Conservation (phyloP, 768 basidiomycete species). For the Tylopilus cervinicoccineus region DNA sequence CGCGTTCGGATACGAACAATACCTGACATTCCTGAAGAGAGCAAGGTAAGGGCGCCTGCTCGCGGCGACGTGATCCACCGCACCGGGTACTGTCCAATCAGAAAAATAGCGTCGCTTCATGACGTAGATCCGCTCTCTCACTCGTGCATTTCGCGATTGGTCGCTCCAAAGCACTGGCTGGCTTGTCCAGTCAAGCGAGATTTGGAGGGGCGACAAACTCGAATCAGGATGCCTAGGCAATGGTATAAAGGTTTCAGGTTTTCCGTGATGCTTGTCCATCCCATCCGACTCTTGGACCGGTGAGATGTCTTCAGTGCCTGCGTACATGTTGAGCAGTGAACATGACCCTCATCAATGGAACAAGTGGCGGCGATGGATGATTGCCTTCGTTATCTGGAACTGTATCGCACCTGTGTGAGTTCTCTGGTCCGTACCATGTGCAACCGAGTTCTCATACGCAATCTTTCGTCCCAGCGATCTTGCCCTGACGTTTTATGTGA, state of each 20-base stretch:
- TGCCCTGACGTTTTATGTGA: constrained; percentile 27
- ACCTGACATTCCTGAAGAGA: constrained; percentile 1
- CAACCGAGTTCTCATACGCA: neutral
- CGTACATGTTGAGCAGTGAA: constrained; percentile 15
- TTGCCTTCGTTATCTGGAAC: constrained; percentile 28
- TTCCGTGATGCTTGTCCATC: neutral
- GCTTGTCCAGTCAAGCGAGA: neutral
- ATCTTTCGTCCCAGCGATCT: constrained; percentile 16
- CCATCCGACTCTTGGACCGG: neutral
- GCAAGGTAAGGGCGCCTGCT: neutral
- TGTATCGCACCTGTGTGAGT: constrained; percentile 29
- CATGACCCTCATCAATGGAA: constrained; percentile 27
- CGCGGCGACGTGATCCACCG: neutral
- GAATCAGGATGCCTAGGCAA: neutral
- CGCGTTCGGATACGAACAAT: neutral
- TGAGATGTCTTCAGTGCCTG: constrained; percentile 20
- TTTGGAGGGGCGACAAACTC: neutral
- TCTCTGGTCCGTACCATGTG: neutral
- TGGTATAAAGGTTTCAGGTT: constrained; percentile 15
- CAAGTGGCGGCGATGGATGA: constrained; percentile 27
- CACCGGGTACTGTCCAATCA: constrained; percentile 4
- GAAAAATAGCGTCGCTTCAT: constrained; percentile 12
- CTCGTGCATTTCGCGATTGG: constrained; percentile 22
- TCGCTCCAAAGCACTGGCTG: neutral
- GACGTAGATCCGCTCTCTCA: neutral